These are phyloP conservation scores for Fusarium torreyae DNA, from an alignment of 2,329 filamentous ascomycete species.

Conservation along the genomic window DNA sequence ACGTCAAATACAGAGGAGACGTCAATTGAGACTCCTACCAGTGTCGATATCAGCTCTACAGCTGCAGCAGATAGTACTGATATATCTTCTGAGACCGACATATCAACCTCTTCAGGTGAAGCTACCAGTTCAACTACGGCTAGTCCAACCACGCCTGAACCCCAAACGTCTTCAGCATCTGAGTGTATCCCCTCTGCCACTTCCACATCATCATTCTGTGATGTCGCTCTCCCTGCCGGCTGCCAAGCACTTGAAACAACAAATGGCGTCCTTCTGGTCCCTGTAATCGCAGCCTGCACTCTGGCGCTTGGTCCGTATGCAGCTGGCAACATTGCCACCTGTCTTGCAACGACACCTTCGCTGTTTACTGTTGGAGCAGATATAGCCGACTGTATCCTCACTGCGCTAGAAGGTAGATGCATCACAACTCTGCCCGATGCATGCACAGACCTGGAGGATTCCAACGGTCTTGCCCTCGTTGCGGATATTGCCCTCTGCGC, in stretches of 20 bases:
- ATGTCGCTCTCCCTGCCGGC: slow-evolving; percentile 1
- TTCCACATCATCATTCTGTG: neutral
- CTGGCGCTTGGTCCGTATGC: slow-evolving; percentile 1
- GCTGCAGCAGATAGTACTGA: neutral
- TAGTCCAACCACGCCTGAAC: neutral
- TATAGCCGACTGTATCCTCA: neutral
- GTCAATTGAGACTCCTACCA: neutral
- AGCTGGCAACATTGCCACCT: neutral
- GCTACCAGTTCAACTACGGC: neutral
- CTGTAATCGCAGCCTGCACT: neutral
- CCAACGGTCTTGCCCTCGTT: slow-evolving; percentile 10
- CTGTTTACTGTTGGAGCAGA: neutral
- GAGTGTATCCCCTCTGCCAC: slow-evolving; percentile 2
- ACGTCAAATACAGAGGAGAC: neutral
- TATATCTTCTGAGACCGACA: neutral
- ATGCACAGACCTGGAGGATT: neutral
- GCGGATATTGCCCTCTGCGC: neutral
- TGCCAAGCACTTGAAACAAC: neutral
- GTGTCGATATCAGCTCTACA: neutral
- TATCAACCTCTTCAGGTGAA: neutral
- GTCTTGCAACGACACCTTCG: neutral
- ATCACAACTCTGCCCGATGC: neutral
- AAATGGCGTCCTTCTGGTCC: neutral
- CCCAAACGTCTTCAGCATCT: neutral
- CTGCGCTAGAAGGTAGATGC: slow-evolving; percentile 1